Percentiles rank a stretch among this genome's conserved stretches.
These are phyloP conservation scores for Agrostemma githago DNA, from an alignment of 148 eudicot genomes.

Conservation along the genomic window DNA sequence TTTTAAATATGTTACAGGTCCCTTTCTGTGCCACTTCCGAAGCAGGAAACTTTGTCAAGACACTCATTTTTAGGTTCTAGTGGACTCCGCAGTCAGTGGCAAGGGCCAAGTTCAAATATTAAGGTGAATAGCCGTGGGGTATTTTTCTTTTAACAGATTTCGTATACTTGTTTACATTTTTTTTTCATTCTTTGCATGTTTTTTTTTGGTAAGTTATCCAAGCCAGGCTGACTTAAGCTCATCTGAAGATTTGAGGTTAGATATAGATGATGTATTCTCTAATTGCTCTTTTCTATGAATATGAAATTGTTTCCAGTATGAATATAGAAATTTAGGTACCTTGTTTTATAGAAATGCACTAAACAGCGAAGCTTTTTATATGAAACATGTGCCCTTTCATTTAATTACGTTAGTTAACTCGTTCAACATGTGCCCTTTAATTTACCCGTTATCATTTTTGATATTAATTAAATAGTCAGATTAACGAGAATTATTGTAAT, in stretches of 20 bases:
- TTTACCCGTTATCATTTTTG: no score
- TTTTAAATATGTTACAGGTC: slow-evolving; percentile 43
- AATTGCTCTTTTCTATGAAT: slow-evolving; percentile 1
- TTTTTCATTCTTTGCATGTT: slow-evolving; percentile 12
- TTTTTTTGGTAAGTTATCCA: slow-evolving; percentile 73
- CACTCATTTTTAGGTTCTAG: slow-evolving; percentile 87
- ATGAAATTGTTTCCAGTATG: neutral
- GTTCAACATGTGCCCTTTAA: no score
- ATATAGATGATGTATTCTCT: neutral
- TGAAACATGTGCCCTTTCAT: no score
- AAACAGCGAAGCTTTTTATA: no score
- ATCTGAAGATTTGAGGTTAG: slow-evolving; percentile 58
- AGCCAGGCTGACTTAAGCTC: slow-evolving; percentile 48
- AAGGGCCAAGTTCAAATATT: slow-evolving; percentile 60
- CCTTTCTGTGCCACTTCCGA: slow-evolving; percentile 65
- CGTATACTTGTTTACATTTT: neutral
- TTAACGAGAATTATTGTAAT: no score
- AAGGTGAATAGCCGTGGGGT: slow-evolving; percentile 43
- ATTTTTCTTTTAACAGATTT: neutral
- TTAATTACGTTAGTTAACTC: no score
- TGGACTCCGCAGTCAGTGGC: slow-evolving; percentile 86
- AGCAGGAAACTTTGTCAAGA: slow-evolving; percentile 90
- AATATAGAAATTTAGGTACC: neutral
- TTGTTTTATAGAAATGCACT: no score
- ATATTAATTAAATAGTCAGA: no score